Evolutionary conservation across 2,329 filamentous ascomycete species (phyloP).

Genomic region (Aspergillus transmontanensis): DNA sequence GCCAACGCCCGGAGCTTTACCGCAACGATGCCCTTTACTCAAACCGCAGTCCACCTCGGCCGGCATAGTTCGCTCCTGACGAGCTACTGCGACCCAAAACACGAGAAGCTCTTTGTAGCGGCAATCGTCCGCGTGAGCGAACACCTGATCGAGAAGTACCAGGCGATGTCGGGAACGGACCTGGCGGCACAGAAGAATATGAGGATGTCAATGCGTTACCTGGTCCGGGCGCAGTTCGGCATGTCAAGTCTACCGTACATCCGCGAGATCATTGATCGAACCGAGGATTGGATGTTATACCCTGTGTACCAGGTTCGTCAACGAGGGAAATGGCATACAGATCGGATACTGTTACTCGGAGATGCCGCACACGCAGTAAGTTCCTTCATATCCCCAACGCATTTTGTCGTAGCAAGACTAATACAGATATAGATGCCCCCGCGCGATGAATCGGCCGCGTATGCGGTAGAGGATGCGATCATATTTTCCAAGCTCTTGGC

Average conservation of each 20-base stretch:
- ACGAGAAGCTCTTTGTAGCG: constrained; percentile 37
- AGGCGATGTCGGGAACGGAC: constrained; percentile 25
- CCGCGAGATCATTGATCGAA: constrained; percentile 32
- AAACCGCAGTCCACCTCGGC: constrained; percentile 37
- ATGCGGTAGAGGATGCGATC: constrained; percentile 45
- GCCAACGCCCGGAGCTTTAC: constrained; percentile 24
- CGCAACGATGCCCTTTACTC: constrained; percentile 23
- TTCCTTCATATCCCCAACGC: neutral
- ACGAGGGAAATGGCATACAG: constrained; percentile 39
- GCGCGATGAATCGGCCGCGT: constrained; percentile 44
- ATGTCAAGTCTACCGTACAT: constrained; percentile 34
- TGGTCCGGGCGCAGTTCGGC: constrained; percentile 37
- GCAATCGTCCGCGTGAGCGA: constrained; percentile 39
- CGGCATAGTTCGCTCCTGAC: constrained; percentile 40
- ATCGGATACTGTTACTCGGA: constrained; percentile 42
- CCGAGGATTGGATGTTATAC: constrained; percentile 40
- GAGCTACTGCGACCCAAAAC: constrained; percentile 35
- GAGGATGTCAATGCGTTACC: constrained; percentile 33
- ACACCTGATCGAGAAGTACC: constrained; percentile 25
- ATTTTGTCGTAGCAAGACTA: neutral
- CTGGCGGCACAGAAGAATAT: constrained; percentile 31
- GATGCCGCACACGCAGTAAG: constrained; percentile 48
- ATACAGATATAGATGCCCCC: constrained; percentile 41
- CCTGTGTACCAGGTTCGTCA: constrained; percentile 42
- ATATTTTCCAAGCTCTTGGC: constrained; percentile 39